Percentiles rank a stretch among this genome's conserved stretches.
Evolutionary conservation across 2,329 filamentous ascomycete genomes (phyloP).

Genomic region (Metarhizium brunneum): DNA sequence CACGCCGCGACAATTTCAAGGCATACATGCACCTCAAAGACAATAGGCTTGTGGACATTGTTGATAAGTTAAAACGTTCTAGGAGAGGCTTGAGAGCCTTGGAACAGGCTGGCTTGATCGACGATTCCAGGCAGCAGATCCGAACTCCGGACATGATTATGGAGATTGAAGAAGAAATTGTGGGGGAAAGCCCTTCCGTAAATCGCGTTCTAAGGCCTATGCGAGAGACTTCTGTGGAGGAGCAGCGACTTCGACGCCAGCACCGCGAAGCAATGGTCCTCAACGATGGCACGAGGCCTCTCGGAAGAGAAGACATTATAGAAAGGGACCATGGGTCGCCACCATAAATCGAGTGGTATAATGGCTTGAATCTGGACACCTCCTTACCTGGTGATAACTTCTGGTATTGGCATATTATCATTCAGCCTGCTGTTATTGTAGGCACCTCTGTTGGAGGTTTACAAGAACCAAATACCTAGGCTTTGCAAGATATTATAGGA

Average conservation of each 20-base stretch:
- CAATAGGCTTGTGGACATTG: slow-evolving; percentile 44
- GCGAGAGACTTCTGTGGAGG: slow-evolving; percentile 49
- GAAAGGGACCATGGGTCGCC: slow-evolving; percentile 46
- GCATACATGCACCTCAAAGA: slow-evolving; percentile 38
- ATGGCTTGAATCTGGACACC: too few species aligned
- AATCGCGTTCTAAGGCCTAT: slow-evolving; percentile 20
- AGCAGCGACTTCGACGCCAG: slow-evolving; percentile 64
- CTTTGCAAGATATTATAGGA: too few species aligned
- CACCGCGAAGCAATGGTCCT: slow-evolving; percentile 85
- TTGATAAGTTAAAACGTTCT: slow-evolving; percentile 38
- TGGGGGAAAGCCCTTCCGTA: slow-evolving; percentile 15
- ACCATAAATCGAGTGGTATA: slow-evolving; percentile 9
- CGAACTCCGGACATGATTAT: slow-evolving; percentile 20
- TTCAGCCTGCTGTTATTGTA: too few species aligned
- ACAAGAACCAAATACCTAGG: too few species aligned
- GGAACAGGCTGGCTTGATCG: slow-evolving; percentile 39
- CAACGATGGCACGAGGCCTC: slow-evolving; percentile 70
- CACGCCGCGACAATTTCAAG: slow-evolving; percentile 44
- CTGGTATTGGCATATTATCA: too few species aligned
- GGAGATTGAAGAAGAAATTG: slow-evolving; percentile 21
- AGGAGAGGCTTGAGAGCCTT: slow-evolving; percentile 42
- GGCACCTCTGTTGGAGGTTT: too few species aligned
- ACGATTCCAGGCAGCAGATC: slow-evolving; percentile 19
- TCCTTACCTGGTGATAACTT: too few species aligned
- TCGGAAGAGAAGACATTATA: slow-evolving; percentile 71